Evolutionary conservation across 306 rosid species (phyloP), one percentile per base, ranked within the genome.

Genomic region (Oemleria cerasiformis): DNA sequence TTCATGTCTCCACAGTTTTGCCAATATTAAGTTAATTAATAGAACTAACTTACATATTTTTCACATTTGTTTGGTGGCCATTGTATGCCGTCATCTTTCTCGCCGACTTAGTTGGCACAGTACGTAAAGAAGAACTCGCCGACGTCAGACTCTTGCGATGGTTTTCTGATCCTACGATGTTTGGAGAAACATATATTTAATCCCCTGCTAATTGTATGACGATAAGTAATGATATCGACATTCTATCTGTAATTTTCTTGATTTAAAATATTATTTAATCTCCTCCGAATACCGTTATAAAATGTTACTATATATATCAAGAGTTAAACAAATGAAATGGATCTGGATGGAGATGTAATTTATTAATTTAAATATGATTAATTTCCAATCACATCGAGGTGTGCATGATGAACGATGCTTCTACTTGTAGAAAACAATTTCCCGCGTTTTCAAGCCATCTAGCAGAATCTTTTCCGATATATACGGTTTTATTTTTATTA

Each of bases 381-480:
- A 19, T 17, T 70, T 8, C 80, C 88, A 84, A 87, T 87, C 90
- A 85, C 76, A 74, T 74, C 85, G 43, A 67, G 34, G 49, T 56
- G 9, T 78, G 72, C 76, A 65, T 70, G 88, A 78, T 72, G 75
- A 71, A 70, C 62, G 86, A 84, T 73, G 88, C 91, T 86, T 81
- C 82, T 90, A 79, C 96, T 92, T 87, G 96, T 83, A 86, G 88
- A 85, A 92, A 85, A 80, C 96, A 86, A 85, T 88, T 84, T 92
- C 96, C 95, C 79, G 82, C 78, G 51, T 74, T 77, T 85, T 82
- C 84, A 92, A 92, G 92, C 80, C 78, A 88, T 86, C 88, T n/a
- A 80, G 49, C 71, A 81, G 89, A 87, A 85, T 88, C 87, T 84
- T 84, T 85, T 47, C 61, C 30, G 81, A 85, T 70, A 71, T 60